phyloP scores from a whole-genome alignment of 345 rosid species.

The Brassica nigra region DNA sequence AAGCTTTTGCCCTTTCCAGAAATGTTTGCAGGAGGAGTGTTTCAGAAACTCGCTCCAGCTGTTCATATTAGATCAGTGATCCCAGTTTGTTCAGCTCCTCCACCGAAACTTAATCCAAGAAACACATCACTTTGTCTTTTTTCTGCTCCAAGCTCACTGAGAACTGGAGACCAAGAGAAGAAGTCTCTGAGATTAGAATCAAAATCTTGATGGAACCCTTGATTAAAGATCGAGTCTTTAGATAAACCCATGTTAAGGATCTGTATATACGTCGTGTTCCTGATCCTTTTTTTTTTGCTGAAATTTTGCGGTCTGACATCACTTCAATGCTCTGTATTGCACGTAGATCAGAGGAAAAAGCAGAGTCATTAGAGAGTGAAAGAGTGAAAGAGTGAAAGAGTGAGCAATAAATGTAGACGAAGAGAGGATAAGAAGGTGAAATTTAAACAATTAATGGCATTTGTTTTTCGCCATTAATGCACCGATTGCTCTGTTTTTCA shows the following conservation, averaged over 20 bases:
- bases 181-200: conserved; percentile 7
- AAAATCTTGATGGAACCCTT: neutral
- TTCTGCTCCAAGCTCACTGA: neutral
- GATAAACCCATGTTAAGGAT: neutral
- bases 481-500: neutral
- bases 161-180: conserved; percentile 13
- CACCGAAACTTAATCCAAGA: conserved; percentile 18
- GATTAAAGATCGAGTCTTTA: conserved; percentile 15
- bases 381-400: neutral
- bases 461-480: neutral
- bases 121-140: neutral
- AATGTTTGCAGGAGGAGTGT: conserved; percentile 23
- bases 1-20: conserved; percentile 38
- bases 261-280: neutral
- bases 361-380: neutral
- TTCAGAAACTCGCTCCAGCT: conserved; percentile 56
- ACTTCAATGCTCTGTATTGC: neutral
- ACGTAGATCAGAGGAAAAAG: neutral
- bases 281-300: neutral
- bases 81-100: conserved; percentile 77
- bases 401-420: neutral
- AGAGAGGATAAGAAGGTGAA: neutral
- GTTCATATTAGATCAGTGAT: conserved; percentile 77
- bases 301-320: neutral
- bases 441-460: neutral